Conservation (phyloP, 2,329 filamentous ascomycete genomes). For the Colletotrichum sp. region DNA sequence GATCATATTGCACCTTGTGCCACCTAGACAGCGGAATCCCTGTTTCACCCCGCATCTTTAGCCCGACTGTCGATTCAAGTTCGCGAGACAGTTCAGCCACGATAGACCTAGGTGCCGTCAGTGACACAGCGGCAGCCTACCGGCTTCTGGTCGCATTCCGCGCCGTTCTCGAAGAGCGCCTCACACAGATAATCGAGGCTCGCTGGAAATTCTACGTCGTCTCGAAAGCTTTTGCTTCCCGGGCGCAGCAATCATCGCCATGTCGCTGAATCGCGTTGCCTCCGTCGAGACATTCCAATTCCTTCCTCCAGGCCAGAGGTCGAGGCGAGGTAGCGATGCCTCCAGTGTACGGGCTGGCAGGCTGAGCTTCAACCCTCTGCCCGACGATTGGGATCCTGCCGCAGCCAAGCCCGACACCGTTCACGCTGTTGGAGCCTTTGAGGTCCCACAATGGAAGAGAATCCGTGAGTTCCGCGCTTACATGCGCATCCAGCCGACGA, state of each 20-base stretch:
- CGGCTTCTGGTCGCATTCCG: neutral
- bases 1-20: neutral
- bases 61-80: neutral
- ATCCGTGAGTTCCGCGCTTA: slow-evolving; percentile 43
- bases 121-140: neutral
- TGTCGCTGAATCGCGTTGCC: slow-evolving; percentile 59
- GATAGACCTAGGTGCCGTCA: neutral
- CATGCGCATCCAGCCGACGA: neutral
- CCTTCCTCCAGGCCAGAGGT: slow-evolving; percentile 39
- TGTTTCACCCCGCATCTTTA: neutral
- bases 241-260: slow-evolving; percentile 26
- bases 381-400: slow-evolving; percentile 55
- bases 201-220: neutral
- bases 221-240: neutral
- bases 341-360: slow-evolving; percentile 52
- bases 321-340: slow-evolving; percentile 49
- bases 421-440: slow-evolving; percentile 57
- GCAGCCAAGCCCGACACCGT: slow-evolving; percentile 42
- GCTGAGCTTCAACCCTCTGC: slow-evolving; percentile 60
- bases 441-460: slow-evolving; percentile 60
- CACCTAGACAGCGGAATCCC: neutral
- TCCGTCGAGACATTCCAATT: slow-evolving; percentile 59
- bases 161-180: neutral
- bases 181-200: neutral
- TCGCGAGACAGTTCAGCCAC: neutral